phyloP scores from a whole-genome alignment of 2,329 filamentous ascomycete genomes.

The Penicillium janthinellum region DNA sequence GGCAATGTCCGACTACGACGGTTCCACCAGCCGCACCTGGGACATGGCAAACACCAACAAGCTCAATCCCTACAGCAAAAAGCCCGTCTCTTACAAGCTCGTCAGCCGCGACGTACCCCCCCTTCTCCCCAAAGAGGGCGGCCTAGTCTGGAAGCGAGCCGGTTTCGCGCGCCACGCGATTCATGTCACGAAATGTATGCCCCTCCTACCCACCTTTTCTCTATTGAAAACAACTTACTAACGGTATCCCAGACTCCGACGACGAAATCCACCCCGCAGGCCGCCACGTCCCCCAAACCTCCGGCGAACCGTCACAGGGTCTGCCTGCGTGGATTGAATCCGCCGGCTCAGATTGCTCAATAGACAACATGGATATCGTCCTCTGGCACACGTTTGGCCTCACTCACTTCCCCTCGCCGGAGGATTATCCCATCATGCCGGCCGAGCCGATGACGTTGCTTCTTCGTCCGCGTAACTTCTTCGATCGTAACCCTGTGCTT shows the following conservation, averaged over 20 bases:
- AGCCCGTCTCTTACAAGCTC: constrained; percentile 84
- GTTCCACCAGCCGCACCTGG: constrained; percentile 78
- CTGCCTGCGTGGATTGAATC: constrained; percentile 72
- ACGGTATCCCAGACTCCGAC: constrained; percentile 63
- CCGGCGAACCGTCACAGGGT: constrained; percentile 72
- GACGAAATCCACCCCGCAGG: constrained; percentile 83
- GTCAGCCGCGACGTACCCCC: constrained; percentile 81
- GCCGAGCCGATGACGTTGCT: constrained; percentile 81
- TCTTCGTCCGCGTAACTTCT: constrained; percentile 80
- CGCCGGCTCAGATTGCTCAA: constrained; percentile 64
- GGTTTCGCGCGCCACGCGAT: constrained; percentile 85
- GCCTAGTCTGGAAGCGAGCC: constrained; percentile 85
- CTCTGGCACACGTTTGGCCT: constrained; percentile 94
- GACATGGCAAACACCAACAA: constrained; percentile 85
- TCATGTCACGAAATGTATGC: constrained; percentile 84
- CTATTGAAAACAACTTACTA: not conserved
- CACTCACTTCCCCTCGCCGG: constrained; percentile 83
- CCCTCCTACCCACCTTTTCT: not conserved
- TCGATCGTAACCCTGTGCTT: constrained; percentile 73
- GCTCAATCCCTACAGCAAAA: constrained; percentile 82
- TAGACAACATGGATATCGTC: constrained; percentile 83
- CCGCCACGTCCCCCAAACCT: constrained; percentile 84
- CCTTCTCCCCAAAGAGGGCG: constrained; percentile 76
- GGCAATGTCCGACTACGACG: constrained; percentile 78
- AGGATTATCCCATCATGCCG: constrained; percentile 93